Base-by-base conservation (phyloP, 805 yeast species). In the Spathaspora girioi region DNA sequence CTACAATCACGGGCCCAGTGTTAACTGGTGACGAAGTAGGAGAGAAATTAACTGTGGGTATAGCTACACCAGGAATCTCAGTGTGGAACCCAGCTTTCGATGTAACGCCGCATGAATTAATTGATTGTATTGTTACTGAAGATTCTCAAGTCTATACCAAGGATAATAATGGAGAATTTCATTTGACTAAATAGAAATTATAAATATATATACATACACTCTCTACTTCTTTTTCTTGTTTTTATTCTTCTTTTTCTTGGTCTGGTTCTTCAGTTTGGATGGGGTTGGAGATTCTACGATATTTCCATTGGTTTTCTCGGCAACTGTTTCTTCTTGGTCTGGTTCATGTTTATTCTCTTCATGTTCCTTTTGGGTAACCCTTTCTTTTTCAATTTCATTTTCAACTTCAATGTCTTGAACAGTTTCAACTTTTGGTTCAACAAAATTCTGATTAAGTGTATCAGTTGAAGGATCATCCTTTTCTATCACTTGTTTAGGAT, bases 1-100 rank as follows among this genome's bases (percentile, higher is more conserved):
- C 91, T 27, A 78, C 83, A 27, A 80, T 93, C 32, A 79, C 80
- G 54, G 98, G 98, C 26, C 74, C 71, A 7, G 56, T 54, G 15
- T 59, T 64, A 40, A 54, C 56, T 62, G 49, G 58, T 29, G 14
- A 71, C 47, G 41, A 23, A 14, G 53, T 68, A 50, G 71, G 76
- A 50, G 64, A 68, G 43, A 62, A 73, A 52, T 29, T 78, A 1
- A 83, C 83, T 17, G 87, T 91, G 12, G 87, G 88, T 40, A 79
- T 87, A 52, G 97, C 97, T 1, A 94, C 98, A 2, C 87, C 87
- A 1, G 87, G 86, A 0, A 86, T 92, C 31, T 71, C 77, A 4
- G 97, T 91, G 1, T 93, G 97, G 97, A 94, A 94, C 62, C 99
- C 99, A 0, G 87, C 97, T 0, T 93, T 93, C 62, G 99, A 93